phyloP scores from a whole-genome alignment of 1,139 yeast species.

The Hansenula lynferdii region DNA sequence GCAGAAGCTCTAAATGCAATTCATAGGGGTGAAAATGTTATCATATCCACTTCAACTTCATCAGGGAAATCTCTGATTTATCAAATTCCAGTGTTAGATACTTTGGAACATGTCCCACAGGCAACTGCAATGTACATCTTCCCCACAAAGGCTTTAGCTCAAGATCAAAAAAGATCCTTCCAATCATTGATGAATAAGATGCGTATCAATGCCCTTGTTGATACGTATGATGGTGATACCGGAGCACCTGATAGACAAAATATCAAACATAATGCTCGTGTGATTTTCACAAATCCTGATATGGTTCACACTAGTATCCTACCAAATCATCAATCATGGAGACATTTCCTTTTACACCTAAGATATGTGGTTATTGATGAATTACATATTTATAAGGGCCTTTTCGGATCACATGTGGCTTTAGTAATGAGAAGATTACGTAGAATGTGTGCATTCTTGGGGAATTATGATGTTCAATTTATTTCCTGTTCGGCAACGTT shows the following conservation, averaged over 20 bases:
- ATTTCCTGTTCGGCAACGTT: constrained; percentile 95
- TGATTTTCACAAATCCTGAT: constrained; percentile 93
- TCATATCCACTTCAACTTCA: constrained; percentile 89
- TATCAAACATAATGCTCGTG: constrained; percentile 61
- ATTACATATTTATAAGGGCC: constrained; percentile 82
- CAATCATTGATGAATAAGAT: constrained; percentile 49
- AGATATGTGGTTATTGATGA: constrained; percentile 84
- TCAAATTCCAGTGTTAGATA: constrained; percentile 73
- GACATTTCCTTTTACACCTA: constrained; percentile 55
- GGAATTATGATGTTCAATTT: constrained; percentile 50
- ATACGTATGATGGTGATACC: constrained; percentile 94
- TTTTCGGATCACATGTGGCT: constrained; percentile 91
- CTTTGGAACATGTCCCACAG: constrained; percentile 41
- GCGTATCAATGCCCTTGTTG: constrained; percentile 41
- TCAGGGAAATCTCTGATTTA: constrained; percentile 93
- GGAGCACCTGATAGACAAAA: constrained; percentile 45
- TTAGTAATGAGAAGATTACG: constrained; percentile 74
- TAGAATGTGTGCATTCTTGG: constrained; percentile 51
- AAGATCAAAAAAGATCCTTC: constrained; percentile 85
- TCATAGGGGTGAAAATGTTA: constrained; percentile 54
- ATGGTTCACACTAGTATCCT: constrained; percentile 82
- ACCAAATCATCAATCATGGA: constrained; percentile 75
- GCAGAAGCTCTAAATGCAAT: constrained; percentile 65
- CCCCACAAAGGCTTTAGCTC: constrained; percentile 97
- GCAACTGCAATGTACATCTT: constrained; percentile 83